Percentiles rank a stretch among this genome's conserved stretches.
phyloP scores from a whole-genome alignment of 805 yeast species.

The Candida maesae region DNA sequence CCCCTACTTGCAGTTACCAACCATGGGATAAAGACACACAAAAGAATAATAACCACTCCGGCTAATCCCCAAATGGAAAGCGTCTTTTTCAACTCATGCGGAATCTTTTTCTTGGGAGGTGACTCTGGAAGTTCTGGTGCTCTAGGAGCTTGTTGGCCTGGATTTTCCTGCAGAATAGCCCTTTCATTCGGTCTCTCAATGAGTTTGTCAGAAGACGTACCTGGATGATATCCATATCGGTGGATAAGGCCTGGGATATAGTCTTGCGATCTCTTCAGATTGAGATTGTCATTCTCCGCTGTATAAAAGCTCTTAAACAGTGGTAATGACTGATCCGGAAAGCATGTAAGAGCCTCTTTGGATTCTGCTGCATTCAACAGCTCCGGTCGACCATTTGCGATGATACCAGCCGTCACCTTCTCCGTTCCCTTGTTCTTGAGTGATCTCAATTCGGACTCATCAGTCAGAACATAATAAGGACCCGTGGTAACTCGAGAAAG shows the following conservation, averaged over 20 bases:
- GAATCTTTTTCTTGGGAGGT: constrained; percentile 2
- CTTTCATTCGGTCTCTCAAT: too few species aligned
- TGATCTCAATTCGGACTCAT: constrained; percentile 4
- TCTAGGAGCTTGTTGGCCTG: background rate
- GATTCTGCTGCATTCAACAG: too few species aligned
- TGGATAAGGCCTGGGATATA: too few species aligned
- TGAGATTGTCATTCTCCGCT: constrained; percentile 17
- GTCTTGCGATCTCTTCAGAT: background rate
- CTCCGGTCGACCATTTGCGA: too few species aligned
- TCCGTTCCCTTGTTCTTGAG: constrained; percentile 1
- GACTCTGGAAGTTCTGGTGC: background rate
- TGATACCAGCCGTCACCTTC: too few species aligned
- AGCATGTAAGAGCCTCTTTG: background rate
- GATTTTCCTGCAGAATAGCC: too few species aligned
- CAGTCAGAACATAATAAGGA: constrained; percentile 1
- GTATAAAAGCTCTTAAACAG: constrained; percentile 13
- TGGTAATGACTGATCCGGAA: too few species aligned
- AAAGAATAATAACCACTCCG: constrained; percentile 13
- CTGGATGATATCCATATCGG: too few species aligned
- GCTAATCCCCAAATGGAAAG: constrained; percentile 21
- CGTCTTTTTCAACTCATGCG: constrained; percentile 3
- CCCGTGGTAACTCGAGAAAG: too few species aligned
- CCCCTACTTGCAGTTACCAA: constrained; percentile 32
- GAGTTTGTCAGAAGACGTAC: too few species aligned
- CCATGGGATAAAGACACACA: constrained; percentile 21